These are phyloP conservation scores for Dacryopinax primogenitus DNA, from an alignment of 768 basidiomycete genomes.

Conservation along the genomic window DNA sequence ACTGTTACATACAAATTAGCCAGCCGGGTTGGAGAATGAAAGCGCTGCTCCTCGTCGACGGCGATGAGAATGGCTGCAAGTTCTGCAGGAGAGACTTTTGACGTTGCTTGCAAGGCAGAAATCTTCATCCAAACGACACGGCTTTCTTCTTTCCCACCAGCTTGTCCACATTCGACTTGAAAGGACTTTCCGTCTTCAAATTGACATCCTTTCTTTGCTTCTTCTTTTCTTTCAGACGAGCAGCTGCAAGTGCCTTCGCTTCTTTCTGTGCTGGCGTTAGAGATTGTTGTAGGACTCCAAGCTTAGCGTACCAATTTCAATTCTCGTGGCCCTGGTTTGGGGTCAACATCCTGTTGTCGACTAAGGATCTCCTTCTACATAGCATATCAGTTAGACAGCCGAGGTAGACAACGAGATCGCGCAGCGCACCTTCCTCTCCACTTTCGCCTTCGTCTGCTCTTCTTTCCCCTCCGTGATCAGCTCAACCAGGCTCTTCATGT, in stretches of 20 bases:
- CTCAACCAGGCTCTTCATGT: neutral
- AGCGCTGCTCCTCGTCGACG: neutral
- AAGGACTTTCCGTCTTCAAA: constrained; percentile 7
- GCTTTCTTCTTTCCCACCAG: neutral
- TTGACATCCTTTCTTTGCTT: neutral
- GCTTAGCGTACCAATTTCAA: neutral
- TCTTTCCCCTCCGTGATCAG: constrained; percentile 5
- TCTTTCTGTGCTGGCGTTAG: neutral
- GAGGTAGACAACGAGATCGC: neutral
- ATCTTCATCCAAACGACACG: neutral
- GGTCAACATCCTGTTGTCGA: neutral
- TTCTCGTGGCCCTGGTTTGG: neutral
- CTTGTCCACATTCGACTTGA: constrained; percentile 9
- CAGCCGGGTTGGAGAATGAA: too few species aligned
- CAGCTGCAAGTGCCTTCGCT: neutral
- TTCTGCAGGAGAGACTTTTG: neutral
- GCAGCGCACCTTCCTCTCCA: neutral
- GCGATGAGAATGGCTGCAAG: too few species aligned
- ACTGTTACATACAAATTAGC: neutral
- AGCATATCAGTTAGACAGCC: neutral
- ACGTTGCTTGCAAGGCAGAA: neutral
- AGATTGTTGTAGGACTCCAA: too few species aligned
- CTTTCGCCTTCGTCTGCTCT: constrained; percentile 1
- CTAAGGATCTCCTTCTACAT: neutral
- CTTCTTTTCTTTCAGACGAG: constrained; percentile 1